Conservation (phyloP, 2,329 filamentous ascomycete species). For the Lecanicillium sp. region DNA sequence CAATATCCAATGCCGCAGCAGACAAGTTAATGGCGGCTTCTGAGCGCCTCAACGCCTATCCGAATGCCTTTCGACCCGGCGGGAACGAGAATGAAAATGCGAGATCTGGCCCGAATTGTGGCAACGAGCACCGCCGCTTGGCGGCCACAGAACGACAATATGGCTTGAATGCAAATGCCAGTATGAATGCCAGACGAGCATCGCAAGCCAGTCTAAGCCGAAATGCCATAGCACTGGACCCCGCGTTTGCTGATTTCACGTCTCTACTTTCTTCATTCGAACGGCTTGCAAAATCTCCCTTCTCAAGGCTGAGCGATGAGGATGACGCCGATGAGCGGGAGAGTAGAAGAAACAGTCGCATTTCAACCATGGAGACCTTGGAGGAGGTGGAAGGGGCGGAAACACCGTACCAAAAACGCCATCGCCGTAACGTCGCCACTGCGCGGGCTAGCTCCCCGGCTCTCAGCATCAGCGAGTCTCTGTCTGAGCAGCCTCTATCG, state of each 20-base stretch:
- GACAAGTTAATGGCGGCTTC: slow-evolving; percentile 10
- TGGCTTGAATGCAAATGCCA: background rate
- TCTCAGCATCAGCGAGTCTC: background rate
- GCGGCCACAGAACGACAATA: slow-evolving; percentile 8
- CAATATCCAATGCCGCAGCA: slow-evolving; percentile 11
- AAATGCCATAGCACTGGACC: slow-evolving; percentile 18
- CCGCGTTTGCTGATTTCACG: slow-evolving; percentile 23
- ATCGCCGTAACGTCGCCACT: slow-evolving; percentile 9
- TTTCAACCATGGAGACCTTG: slow-evolving; percentile 10
- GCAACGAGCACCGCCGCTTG: background rate
- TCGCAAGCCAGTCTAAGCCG: slow-evolving; percentile 15
- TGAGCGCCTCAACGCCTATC: background rate
- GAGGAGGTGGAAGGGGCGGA: slow-evolving; percentile 5
- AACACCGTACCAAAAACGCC: slow-evolving; percentile 8
- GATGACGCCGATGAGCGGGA: slow-evolving; percentile 12
- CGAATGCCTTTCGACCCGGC: background rate
- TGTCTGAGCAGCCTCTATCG: slow-evolving; percentile 9
- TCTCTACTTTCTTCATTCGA: slow-evolving; percentile 25
- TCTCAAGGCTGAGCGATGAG: slow-evolving; percentile 18
- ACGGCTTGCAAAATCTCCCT: slow-evolving; percentile 20
- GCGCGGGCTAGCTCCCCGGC: background rate
- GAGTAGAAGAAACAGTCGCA: slow-evolving; percentile 5
- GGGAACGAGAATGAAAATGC: slow-evolving; percentile 3
- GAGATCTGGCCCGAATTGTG: slow-evolving; percentile 5
- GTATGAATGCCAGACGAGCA: slow-evolving; percentile 3